Evolutionary conservation across 129 eudicot genomes (phyloP), one percentile per base, ranked within the genome.

Genomic region (Erigeron canadensis): DNA sequence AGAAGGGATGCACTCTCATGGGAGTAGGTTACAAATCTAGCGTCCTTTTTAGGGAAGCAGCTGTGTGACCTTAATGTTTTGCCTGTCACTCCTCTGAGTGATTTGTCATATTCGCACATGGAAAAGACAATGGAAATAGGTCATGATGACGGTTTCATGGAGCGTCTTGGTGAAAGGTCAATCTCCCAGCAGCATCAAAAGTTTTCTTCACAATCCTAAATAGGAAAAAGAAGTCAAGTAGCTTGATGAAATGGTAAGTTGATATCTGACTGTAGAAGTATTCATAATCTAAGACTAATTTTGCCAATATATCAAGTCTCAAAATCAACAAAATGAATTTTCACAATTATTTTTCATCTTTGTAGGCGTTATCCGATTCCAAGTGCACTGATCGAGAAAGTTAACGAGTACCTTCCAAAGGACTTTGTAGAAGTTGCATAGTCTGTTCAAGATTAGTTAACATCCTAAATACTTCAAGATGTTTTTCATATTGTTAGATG

Each of bases 351-450:
- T 46, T 48, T 73, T 63, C 44, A 16, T 53, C 65, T 81, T 60
- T 81, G 74, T 70, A 93, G 98, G 98, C 96, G 96, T 23, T 80
- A 85, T 85, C 96, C 96, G 57, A 89, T 93, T 68, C 96, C 98
- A 50, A 75, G 77, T 48, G 43, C 66, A 65, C 80, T 93, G 74
- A 89, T 93, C 12, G 95, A 89, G 63, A 90, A 79, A 82, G 98
- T 85, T 61, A 70, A 78, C 42, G 95, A 89, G 51, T 93, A 93
- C 77, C 71, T 93, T 28, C 98, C 98, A 6, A 81, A 82, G 18
- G 92, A 93, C 84, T 78, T 89, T 40, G 70, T 65, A 37, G 79
- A 76, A n/a, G 28, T 80, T 89, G 28, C 75, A 80, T 61, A 48
- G 69, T 76, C 51, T 76, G 65, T 81, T 79, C 66, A 80, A 85